Base-by-base conservation (phyloP, 2,329 filamentous ascomycete genomes). In the Cladosporium colombiae region DNA sequence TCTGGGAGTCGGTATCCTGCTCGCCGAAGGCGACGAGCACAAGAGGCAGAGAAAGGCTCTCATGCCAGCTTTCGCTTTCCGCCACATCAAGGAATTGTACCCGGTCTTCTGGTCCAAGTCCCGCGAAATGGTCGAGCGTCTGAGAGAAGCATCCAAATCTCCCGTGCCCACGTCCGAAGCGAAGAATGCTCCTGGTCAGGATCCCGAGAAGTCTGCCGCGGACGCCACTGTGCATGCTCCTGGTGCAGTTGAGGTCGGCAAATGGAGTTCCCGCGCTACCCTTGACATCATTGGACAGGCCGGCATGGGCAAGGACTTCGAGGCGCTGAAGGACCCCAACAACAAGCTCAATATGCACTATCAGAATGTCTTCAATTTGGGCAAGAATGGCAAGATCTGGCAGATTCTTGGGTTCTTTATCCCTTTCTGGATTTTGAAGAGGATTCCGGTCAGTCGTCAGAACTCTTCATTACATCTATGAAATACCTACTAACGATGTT, bases 21-120 rank as follows among this genome's bases (percentile, higher is more conserved):
- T 97, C 13, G 91, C 92, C 1, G 93, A 97, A 78, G 93, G 93
- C n/a, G 91, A 96, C 14, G 91, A 93, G 73, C 94, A 97, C 77
- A 95, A 90, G 80, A 81, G 86, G 2, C 82, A 84, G 70, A 72
- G 82, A 44, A 82, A 80, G 69, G 74, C 78, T 16, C 72, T 84
- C 10, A 80, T 81, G 77, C 82, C 82, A 0, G 82, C 82, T 1
- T 84, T 84, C 68, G 75, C 80, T 5, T 84, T 81, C 70, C 77
- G 82, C 27, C 82, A 84, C 67, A 73, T 84, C 72, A 83, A 84
- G 67, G 80, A 84, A 61, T 74, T 84, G 1, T 83, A 83, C 62
- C 78, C 79, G 0, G 73, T 80, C 1, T 84, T 84, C 73, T 84
- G 82, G 82, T 67, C 67, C n/a, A 84, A 84, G 67, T 76, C 79